Percentiles rank a stretch among this genome's conserved stretches.
These are phyloP conservation scores for Zanthoxylum bungeanum DNA, from an alignment of 345 rosid species.

Conservation along the genomic window DNA sequence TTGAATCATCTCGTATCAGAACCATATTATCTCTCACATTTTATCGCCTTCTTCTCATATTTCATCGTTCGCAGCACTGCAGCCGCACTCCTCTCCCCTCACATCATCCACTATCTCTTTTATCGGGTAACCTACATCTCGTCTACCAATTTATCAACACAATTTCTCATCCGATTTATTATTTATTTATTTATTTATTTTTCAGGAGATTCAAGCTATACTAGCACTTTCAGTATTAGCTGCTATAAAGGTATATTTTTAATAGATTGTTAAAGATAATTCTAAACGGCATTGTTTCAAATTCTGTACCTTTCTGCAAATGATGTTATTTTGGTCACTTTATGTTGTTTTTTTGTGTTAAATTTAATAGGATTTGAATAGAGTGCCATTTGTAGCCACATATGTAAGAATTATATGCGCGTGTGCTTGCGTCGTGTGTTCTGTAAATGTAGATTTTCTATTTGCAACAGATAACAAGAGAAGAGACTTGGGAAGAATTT, in stretches of 20 bases:
- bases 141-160: no score
- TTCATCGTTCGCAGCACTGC: constrained; percentile 60
- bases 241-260: constrained; percentile 49
- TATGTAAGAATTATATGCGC: no score
- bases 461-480: constrained; percentile 52
- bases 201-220: constrained; percentile 86
- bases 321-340: not conserved
- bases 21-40: constrained; percentile 67
- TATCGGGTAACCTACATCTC: constrained; percentile 34
- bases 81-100: constrained; percentile 40
- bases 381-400: not conserved
- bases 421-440: no score
- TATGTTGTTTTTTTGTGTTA: not conserved
- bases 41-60: constrained; percentile 74
- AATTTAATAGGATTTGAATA: not conserved
- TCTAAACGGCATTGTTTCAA: not conserved
- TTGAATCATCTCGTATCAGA: constrained; percentile 55
- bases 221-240: constrained; percentile 52
- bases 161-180: not conserved
- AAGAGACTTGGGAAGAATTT: constrained; percentile 81
- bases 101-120: constrained; percentile 38
- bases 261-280: not conserved
- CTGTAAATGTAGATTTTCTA: no score
- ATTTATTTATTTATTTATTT: not conserved
- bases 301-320: not conserved